Base-by-base conservation (phyloP, 768 basidiomycete species). In the Melanogaster broomeanus region DNA sequence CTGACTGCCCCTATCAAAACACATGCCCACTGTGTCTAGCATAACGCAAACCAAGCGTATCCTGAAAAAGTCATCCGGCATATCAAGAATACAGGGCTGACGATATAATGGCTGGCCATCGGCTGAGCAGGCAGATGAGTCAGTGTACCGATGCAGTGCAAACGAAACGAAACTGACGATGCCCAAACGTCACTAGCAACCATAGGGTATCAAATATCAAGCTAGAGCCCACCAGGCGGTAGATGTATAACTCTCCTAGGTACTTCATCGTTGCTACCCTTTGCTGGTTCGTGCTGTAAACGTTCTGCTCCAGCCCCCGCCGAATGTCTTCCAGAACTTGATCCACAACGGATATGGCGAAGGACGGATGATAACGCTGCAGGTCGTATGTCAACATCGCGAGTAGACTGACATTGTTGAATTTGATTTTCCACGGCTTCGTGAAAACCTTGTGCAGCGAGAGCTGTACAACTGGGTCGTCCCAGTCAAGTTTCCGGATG, bases 391-490 rank as follows among this genome's bases (percentile, higher is more conserved):
- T 88, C 52, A 98, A 75, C 83, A 97, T 96, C 11, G 97, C 95
- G 44, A 98, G 76, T 25, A 97, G 77, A 49, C 86, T 81, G 60
- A 99, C 83, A 62, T 91, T 96, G 52, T 86, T 79, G 64, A 88
- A 98, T 63, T 93, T 96, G 72, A 98, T 82, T 67, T 98, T 98
- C 94, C 96, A 97, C 3, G 96, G 90, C 62, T 97, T 96, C n/a
- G 90, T 91, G 73, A 99, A 99, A 35, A 91, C 83, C 64, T 91
- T 90, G 73, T 88, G 85, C 7, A 98, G 76, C 21, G 80, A 81
- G 24, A 77, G 77, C 34, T 80, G 79, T 27, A 88, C 63, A 21
- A 70, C 54, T 7, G 72, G 67, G 65, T 92, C 85, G n/a, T 96
- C 91, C 97, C 97, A 99, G 61, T 98, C 88, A 41, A 98, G 78